These are phyloP conservation scores for Pseudocercospora macadamiae DNA, from an alignment of 2,329 filamentous ascomycete species.

Conservation along the genomic window DNA sequence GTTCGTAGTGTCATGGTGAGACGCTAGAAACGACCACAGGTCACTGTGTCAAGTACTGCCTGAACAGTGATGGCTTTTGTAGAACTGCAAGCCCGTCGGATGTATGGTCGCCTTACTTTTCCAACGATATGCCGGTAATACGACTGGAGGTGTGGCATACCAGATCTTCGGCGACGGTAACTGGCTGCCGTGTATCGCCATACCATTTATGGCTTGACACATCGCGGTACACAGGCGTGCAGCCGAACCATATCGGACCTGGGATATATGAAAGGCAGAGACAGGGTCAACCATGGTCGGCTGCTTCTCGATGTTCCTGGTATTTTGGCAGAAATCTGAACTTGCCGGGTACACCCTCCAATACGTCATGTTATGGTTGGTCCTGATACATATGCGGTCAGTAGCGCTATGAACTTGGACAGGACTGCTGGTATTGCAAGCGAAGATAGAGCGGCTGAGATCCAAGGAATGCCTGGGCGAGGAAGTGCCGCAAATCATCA, in stretches of 20 bases:
- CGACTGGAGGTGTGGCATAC: background rate
- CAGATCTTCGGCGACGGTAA: background rate
- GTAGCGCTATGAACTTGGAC: background rate
- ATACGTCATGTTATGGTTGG: constrained; percentile 2
- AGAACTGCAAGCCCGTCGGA: background rate
- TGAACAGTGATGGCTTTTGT: background rate
- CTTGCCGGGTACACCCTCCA: background rate
- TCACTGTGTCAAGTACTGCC: background rate
- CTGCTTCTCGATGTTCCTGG: background rate
- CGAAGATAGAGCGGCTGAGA: background rate
- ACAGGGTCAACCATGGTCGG: constrained; percentile 1
- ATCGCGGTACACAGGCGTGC: background rate
- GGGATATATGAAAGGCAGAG: background rate
- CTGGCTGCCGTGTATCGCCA: background rate
- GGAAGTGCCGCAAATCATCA: background rate
- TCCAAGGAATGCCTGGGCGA: background rate
- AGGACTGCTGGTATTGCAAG: background rate
- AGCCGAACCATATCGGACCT: background rate
- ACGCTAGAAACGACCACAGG: background rate
- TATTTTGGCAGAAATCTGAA: background rate
- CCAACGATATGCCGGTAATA: background rate
- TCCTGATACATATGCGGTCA: background rate
- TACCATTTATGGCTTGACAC: background rate
- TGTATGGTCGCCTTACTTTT: background rate
- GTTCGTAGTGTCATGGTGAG: background rate